Percentiles rank a stretch among this genome's conserved stretches.
phyloP scores from a whole-genome alignment of 2,329 filamentous ascomycete genomes.

The Calonectria pseudoturangicola region DNA sequence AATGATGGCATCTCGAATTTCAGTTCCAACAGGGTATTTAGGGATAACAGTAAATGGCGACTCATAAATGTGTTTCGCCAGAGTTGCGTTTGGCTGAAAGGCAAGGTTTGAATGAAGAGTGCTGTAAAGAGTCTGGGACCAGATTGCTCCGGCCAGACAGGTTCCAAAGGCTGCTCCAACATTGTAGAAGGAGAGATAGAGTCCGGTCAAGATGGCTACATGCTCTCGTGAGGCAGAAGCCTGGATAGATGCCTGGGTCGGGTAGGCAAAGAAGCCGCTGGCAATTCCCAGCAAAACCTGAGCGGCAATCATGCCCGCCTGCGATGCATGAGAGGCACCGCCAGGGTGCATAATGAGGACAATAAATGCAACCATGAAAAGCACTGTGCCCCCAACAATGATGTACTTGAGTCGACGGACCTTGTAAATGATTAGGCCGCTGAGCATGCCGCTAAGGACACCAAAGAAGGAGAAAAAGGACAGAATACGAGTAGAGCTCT shows the following conservation, averaged over 20 bases:
- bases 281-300: constrained; percentile 75
- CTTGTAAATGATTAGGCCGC: constrained; percentile 71
- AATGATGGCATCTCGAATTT: constrained; percentile 66
- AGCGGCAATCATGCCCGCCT: constrained; percentile 72
- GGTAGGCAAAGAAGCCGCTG: constrained; percentile 73
- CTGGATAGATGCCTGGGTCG: constrained; percentile 64
- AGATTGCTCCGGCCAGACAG: constrained; percentile 63
- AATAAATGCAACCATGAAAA: constrained; percentile 75
- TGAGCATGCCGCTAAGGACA: constrained; percentile 71
- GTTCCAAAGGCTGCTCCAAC: constrained; percentile 65
- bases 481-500: constrained; percentile 72
- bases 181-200: constrained; percentile 65
- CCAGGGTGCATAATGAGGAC: constrained; percentile 74
- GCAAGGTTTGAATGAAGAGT: constrained; percentile 57
- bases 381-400: constrained; percentile 72
- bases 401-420: constrained; percentile 74
- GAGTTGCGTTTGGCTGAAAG: constrained; percentile 59
- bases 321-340: constrained; percentile 62
- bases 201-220: constrained; percentile 62
- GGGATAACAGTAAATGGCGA: constrained; percentile 60
- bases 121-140: constrained; percentile 63
- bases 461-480: constrained; percentile 73
- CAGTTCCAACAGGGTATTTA: constrained; percentile 64
- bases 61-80: constrained; percentile 61
- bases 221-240: constrained; percentile 61